Percentiles rank a stretch among this genome's conserved stretches.
Evolutionary conservation across 441 rosid species (phyloP).

Genomic region (Brassica hybrid): DNA sequence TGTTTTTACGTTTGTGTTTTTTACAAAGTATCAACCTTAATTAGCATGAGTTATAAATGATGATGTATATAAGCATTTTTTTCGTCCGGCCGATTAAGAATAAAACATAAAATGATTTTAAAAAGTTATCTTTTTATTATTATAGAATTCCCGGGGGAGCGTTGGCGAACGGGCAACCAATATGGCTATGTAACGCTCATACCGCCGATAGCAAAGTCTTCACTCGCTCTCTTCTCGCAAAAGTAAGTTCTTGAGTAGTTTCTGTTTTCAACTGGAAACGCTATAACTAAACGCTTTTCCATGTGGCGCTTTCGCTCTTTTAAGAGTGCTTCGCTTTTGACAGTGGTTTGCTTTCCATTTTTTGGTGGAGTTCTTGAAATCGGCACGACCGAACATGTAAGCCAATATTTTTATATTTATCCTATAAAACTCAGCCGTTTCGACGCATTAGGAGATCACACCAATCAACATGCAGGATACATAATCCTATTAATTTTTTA

Average conservation of each 20-base stretch:
- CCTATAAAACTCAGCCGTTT: neutral
- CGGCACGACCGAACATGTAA: constrained; percentile 86
- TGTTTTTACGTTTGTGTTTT: neutral
- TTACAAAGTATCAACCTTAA: neutral
- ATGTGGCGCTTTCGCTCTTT: constrained; percentile 6
- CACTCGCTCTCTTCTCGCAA: constrained; percentile 91
- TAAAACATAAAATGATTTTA: neutral
- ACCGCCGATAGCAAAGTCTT: constrained; percentile 83
- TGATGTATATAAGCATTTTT: neutral
- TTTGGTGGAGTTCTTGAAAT: constrained; percentile 83
- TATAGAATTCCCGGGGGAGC: constrained; percentile 87
- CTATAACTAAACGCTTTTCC: constrained; percentile 21
- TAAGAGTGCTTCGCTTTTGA: constrained; percentile 56
- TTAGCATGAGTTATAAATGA: neutral
- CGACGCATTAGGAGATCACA: neutral
- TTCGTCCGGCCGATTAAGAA: neutral
- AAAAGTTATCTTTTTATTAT: neutral
- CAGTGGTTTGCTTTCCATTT: constrained; percentile 87
- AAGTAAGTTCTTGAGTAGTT: constrained; percentile 51
- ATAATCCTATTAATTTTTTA: neutral
- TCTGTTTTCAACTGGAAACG: constrained; percentile 3
- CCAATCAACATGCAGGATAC: neutral
- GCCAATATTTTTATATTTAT: constrained; percentile 4
- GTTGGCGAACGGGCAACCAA: constrained; percentile 59
- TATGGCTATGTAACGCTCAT: constrained; percentile 88